These are phyloP conservation scores for Cadophora sp. DNA, from an alignment of 2,329 filamentous ascomycete genomes.

Conservation along the genomic window DNA sequence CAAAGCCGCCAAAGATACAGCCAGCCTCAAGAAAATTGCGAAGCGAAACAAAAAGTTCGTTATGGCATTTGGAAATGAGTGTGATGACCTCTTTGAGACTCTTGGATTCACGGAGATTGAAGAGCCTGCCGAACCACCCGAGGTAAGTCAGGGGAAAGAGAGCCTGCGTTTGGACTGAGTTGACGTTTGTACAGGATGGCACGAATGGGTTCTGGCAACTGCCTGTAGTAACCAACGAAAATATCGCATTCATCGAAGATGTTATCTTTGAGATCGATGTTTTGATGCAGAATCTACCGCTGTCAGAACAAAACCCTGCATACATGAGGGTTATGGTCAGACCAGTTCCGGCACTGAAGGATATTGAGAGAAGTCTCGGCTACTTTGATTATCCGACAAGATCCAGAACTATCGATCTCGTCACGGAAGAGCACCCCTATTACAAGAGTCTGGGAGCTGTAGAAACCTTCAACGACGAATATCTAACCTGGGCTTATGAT, in stretches of 20 bases:
- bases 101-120: conserved; percentile 59
- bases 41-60: conserved; percentile 68
- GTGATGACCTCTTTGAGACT: conserved; percentile 60
- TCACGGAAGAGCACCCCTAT: conserved; percentile 49
- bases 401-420: conserved; percentile 40
- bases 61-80: conserved; percentile 67
- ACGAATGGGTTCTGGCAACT: conserved; percentile 43
- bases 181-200: conserved; percentile 35
- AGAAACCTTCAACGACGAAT: conserved; percentile 65
- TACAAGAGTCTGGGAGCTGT: conserved; percentile 69
- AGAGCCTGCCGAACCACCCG: conserved; percentile 40
- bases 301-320: conserved; percentile 26
- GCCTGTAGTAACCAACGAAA: conserved; percentile 37
- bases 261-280: conserved; percentile 59
- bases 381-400: conserved; percentile 40
- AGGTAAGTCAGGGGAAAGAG: conserved; percentile 47
- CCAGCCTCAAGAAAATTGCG: conserved; percentile 60
- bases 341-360: conserved; percentile 34
- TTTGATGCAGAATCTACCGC: conserved; percentile 33
- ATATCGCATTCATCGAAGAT: conserved; percentile 59
- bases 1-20: conserved; percentile 50
- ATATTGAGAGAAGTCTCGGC: conserved; percentile 41
- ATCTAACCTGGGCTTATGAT: conserved; percentile 68
- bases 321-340: conserved; percentile 16
- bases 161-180: background rate